phyloP scores from a whole-genome alignment of 306 rosid genomes.

The Abrus pulchellus region DNA sequence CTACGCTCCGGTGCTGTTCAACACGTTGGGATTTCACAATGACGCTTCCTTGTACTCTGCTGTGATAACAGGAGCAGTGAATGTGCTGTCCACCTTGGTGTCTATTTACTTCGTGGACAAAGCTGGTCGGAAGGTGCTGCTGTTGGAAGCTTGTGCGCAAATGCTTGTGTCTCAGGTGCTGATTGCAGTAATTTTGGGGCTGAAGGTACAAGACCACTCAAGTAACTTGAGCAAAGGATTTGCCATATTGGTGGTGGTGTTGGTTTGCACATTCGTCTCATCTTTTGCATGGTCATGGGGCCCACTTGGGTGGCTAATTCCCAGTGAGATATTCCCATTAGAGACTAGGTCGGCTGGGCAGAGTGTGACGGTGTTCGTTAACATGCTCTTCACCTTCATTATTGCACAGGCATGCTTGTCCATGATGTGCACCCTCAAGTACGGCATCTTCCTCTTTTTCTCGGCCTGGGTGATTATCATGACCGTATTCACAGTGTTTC shows the following conservation, averaged over 20 bases:
- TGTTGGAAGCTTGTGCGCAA: constrained; percentile 70
- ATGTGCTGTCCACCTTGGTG: constrained; percentile 65
- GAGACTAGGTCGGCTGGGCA: constrained; percentile 74
- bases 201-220: constrained; percentile 55
- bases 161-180: constrained; percentile 70
- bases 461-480: constrained; percentile 59
- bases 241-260: constrained; percentile 62
- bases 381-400: constrained; percentile 73
- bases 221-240: constrained; percentile 43
- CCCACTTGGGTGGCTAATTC: constrained; percentile 79
- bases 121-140: constrained; percentile 58
- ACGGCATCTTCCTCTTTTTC: constrained; percentile 68
- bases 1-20: constrained; percentile 75
- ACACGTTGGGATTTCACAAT: constrained; percentile 57
- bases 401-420: constrained; percentile 72
- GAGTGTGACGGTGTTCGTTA: constrained; percentile 64
- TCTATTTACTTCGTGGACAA: constrained; percentile 64
- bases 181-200: constrained; percentile 58
- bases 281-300: constrained; percentile 90
- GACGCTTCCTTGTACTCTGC: constrained; percentile 70
- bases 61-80: constrained; percentile 73
- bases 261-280: constrained; percentile 70
- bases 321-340: constrained; percentile 70
- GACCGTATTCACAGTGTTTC: constrained; percentile 50
- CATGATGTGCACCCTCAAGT: constrained; percentile 65